Evolutionary conservation across 306 rosid species (phyloP).

Genomic region (Trichosanthes cucumerina): DNA sequence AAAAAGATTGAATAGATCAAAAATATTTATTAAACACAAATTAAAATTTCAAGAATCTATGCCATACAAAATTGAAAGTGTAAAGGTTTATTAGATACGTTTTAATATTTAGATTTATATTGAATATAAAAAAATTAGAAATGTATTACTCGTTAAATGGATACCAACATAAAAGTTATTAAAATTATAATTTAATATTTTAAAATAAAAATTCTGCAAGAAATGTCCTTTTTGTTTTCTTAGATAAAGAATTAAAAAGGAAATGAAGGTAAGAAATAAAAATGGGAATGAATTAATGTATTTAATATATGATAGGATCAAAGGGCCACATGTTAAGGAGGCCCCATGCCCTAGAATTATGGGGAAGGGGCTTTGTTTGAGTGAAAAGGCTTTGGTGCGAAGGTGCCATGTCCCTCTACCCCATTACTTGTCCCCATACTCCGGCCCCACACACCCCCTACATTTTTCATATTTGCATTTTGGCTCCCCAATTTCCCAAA

Average conservation of each 20-base stretch:
- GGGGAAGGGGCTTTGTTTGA: not conserved
- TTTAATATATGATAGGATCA: not conserved
- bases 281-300: not conserved
- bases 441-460: not conserved
- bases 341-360: slow-evolving; percentile 1
- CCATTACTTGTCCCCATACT: not conserved
- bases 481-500: not conserved
- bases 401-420: not conserved
- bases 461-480: not conserved
- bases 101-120: no score
- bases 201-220: no score
- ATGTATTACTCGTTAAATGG: no score
- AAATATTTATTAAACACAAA: no score
- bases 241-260: not conserved
- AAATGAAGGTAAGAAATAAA: not conserved
- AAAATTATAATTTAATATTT: no score
- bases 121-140: no score
- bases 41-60: no score
- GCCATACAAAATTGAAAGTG: no score
- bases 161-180: no score
- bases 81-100: no score
- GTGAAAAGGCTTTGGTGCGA: not conserved
- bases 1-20: no score
- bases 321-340: not conserved
- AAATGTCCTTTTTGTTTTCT: no score